These are phyloP conservation scores for Rhizophora apiculata DNA, from an alignment of 345 rosid genomes.

Conservation along the genomic window DNA sequence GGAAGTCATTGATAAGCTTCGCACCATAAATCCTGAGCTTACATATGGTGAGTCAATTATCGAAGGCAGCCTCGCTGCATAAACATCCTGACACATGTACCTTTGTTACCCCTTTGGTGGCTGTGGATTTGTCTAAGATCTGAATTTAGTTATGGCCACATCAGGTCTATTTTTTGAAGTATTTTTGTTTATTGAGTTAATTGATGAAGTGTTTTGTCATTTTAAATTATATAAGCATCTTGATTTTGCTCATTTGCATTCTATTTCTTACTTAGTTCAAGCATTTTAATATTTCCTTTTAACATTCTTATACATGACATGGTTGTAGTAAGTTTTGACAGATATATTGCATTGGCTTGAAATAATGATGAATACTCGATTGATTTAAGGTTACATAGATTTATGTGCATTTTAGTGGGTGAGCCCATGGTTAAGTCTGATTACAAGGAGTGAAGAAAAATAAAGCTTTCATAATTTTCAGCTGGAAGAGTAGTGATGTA, in stretches of 20 bases:
- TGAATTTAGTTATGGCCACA: neutral
- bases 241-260: neutral
- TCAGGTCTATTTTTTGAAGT: neutral
- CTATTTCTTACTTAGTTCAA: too few species aligned
- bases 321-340: neutral
- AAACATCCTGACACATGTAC: neutral
- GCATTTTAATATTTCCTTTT: too few species aligned
- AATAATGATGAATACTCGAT: neutral
- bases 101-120: neutral
- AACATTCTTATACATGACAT: too few species aligned
- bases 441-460: neutral
- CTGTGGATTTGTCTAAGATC: neutral
- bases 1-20: conserved; percentile 81
- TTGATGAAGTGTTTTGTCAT: neutral
- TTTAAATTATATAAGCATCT: neutral
- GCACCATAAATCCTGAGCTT: conserved; percentile 74
- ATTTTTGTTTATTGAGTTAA: neutral
- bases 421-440: too few species aligned
- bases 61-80: neutral
- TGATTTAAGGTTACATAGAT: neutral
- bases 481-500: neutral
- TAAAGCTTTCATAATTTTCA: neutral
- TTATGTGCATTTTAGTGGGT: too few species aligned
- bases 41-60: conserved; percentile 61
- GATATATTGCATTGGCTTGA: neutral